Conservation (phyloP, 371 early-diverging fungal species). For the Basidiobolus meristosporus region DNA sequence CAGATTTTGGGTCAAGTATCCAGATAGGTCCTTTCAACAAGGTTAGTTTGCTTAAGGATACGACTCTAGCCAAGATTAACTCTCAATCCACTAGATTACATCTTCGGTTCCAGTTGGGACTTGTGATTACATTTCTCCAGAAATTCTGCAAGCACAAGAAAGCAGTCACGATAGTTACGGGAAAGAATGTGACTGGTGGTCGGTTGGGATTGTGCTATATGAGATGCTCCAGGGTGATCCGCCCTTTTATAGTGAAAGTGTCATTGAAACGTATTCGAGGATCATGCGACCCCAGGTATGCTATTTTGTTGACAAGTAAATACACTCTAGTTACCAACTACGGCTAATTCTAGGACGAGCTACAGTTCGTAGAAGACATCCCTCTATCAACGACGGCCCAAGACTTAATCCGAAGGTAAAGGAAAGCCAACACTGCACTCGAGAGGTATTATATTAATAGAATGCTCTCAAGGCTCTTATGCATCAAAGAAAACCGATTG, state of each 20-base stretch:
- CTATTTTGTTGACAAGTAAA: slow-evolving; percentile 26
- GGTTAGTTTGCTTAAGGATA: slow-evolving; percentile 4
- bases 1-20: slow-evolving; percentile 78
- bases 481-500: slow-evolving; percentile 46
- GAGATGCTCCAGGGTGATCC: slow-evolving; percentile 93
- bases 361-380: slow-evolving; percentile 35
- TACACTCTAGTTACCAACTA: slow-evolving; percentile 11
- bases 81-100: slow-evolving; percentile 21
- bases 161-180: slow-evolving; percentile 53
- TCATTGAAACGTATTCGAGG: slow-evolving; percentile 74
- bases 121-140: slow-evolving; percentile 93
- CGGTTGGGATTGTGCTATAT: slow-evolving; percentile 94
- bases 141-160: slow-evolving; percentile 52
- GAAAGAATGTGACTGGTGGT: slow-evolving; percentile 98
- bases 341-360: slow-evolving; percentile 26
- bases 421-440: too few relatives aligned
- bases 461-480: slow-evolving; percentile 47
- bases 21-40: slow-evolving; percentile 9
- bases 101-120: slow-evolving; percentile 71
- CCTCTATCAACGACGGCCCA: slow-evolving; percentile 50
- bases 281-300: slow-evolving; percentile 48
- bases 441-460: too few relatives aligned
- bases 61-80: background rate
- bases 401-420: slow-evolving; percentile 52
- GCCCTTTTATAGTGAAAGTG: slow-evolving; percentile 68